Base-by-base conservation (phyloP, 768 basidiomycete genomes). In the Hygrophorus russula region DNA sequence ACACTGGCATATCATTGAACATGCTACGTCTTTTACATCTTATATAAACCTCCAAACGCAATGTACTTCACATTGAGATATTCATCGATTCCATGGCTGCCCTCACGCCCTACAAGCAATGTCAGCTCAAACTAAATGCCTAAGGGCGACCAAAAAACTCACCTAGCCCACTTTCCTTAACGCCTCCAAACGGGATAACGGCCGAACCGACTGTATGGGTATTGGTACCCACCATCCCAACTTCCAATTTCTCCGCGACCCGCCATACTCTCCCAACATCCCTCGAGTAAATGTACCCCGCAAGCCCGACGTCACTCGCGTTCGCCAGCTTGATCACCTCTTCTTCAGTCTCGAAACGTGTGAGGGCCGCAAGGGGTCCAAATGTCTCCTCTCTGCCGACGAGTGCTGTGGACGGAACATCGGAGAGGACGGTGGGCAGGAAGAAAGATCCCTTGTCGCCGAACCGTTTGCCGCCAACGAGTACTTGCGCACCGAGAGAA, bases 241-340 rank as follows among this genome's bases (percentile, higher is more conserved):
- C 90, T 62, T 99, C 90, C 20, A 98, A 68, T 51, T 73, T 82
- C 67, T 96, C 96, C 12, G 93, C 90, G 13, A 99, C 92, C 33
- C 94, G 75, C 87, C 89, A 97, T 34, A 88, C 82, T 31, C 93
- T 66, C 2, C 89, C 86, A 4, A 96, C 70, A 57, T 98, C 94
- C 51, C 73, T 57, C 31, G 73, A 73, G 70, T 80, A 99, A 70
- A 98, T 93, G 64, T 97, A 96, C 4, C 92, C 93, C 14, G 94
- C 91, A 17, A 99, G 69, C 0, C 96, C 96, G 19, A 85, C 76
- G 14, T 86, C 76, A 1, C 80, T 71, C 52, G 75, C 66, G 61
- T 99, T 98, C 27, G 94, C 94, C 41, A 90, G 62, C 51, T 71
- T 69, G 44, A 98, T 69, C 0, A 91, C 92, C 59, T 98, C 85